These are phyloP conservation scores for Albifimbria verrucaria DNA, from an alignment of 2,329 filamentous ascomycete species.

Conservation along the genomic window DNA sequence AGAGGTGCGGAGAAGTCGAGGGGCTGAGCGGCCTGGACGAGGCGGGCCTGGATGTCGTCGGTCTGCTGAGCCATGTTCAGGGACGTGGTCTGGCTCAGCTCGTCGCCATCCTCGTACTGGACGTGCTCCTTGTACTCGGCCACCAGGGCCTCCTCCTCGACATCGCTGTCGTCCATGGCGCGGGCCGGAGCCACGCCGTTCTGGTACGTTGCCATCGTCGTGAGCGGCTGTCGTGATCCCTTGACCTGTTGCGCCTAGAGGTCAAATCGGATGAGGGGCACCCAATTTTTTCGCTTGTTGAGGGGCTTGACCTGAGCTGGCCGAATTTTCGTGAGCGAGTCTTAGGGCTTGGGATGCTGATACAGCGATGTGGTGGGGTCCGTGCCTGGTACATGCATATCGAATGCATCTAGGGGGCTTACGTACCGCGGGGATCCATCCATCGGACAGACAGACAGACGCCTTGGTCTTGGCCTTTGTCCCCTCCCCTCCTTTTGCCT, in stretches of 20 bases:
- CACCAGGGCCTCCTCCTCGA: constrained; percentile 92
- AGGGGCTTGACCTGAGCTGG: constrained; percentile 20
- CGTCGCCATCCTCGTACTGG: constrained; percentile 82
- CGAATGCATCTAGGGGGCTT: constrained; percentile 20
- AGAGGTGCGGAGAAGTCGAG: constrained; percentile 94
- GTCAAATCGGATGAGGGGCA: constrained; percentile 26
- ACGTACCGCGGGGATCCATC: constrained; percentile 13
- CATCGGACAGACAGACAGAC: constrained; percentile 24
- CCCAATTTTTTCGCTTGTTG: constrained; percentile 32
- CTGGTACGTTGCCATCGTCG: constrained; percentile 58
- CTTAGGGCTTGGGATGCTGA: constrained; percentile 37
- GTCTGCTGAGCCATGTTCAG: constrained; percentile 69
- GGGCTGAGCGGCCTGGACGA: constrained; percentile 88
- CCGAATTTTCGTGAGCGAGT: constrained; percentile 30
- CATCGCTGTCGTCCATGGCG: constrained; percentile 76
- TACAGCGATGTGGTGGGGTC: constrained; percentile 19
- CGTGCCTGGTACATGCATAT: constrained; percentile 21
- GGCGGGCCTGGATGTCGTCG: constrained; percentile 90
- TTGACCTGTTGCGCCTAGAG: constrained; percentile 18
- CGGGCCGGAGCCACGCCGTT: constrained; percentile 59
- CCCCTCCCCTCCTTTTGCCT: background rate
- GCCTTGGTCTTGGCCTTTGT: no score
- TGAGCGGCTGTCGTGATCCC: constrained; percentile 21
- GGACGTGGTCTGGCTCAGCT: constrained; percentile 72
- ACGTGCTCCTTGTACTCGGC: constrained; percentile 97